Evolutionary conservation across 139 green algal genomes (phyloP).

Genomic region (Picochlorum sp.): DNA sequence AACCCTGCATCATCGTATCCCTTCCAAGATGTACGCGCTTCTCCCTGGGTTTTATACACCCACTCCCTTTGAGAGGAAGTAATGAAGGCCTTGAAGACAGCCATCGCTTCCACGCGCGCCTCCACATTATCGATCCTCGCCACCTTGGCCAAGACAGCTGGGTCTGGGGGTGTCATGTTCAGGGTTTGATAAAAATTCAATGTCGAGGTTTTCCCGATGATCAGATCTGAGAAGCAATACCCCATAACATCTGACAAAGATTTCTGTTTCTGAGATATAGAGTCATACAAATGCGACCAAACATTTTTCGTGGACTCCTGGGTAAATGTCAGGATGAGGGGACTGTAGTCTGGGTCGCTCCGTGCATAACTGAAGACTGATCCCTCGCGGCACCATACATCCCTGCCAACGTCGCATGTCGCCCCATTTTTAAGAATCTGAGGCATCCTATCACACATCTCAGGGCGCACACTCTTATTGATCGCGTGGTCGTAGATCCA

Average conservation of each 20-base stretch:
- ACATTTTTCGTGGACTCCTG: conserved; percentile 15
- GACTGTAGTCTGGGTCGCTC: conserved; percentile 10
- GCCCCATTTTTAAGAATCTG: background rate
- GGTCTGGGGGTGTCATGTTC: conserved; percentile 10
- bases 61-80: conserved; percentile 19
- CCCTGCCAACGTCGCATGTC: background rate
- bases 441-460: background rate
- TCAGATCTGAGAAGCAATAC: conserved; percentile 21
- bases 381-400: conserved; percentile 2
- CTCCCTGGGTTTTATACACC: conserved; percentile 6
- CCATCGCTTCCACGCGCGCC: conserved; percentile 12
- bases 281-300: conserved; percentile 29
- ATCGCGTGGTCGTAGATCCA: conserved; percentile 3
- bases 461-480: background rate
- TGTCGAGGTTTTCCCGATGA: conserved; percentile 29
- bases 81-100: conserved; percentile 33
- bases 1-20: conserved; percentile 22
- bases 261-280: conserved; percentile 22
- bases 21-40: conserved; percentile 5
- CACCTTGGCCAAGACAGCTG: background rate
- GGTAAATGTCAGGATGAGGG: conserved; percentile 27
- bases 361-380: conserved; percentile 14
- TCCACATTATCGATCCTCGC: background rate
- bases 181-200: conserved; percentile 35
- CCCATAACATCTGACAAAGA: conserved; percentile 14